Conservation (phyloP, 2,329 filamentous ascomycete genomes). For the Diaporthe amygdali region DNA sequence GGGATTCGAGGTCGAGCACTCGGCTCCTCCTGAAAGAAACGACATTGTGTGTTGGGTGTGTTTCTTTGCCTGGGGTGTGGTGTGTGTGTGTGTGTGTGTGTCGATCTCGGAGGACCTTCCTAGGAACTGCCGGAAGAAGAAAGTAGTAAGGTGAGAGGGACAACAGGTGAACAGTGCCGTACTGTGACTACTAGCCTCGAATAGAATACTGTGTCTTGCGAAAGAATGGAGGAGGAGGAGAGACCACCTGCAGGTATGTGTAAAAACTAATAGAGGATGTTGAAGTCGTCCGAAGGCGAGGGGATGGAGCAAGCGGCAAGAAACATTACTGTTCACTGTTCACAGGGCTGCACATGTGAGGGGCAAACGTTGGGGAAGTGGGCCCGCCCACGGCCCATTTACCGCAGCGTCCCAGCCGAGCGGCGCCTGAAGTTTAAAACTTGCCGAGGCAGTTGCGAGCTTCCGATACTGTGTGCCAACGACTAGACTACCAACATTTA, state of each 20-base stretch:
- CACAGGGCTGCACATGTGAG: not conserved
- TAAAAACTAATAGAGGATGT: not conserved
- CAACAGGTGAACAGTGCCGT: not conserved
- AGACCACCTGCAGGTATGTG: not conserved
- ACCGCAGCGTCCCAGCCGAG: constrained; percentile 15
- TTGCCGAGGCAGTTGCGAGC: constrained; percentile 20
- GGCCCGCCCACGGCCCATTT: not conserved
- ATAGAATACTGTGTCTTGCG: not conserved
- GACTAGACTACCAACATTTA: too few species aligned
- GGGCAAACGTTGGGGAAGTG: constrained; percentile 10
- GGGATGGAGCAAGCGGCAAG: not conserved
- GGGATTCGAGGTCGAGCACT: constrained; percentile 97
- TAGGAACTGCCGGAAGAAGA: not conserved
- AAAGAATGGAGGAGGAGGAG: not conserved
- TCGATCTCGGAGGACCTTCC: not conserved
- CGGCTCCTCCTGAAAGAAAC: constrained; percentile 84
- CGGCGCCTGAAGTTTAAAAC: constrained; percentile 16
- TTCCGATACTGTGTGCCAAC: not conserved
- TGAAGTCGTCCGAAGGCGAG: not conserved
- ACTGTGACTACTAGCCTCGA: not conserved
- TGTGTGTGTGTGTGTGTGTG: not conserved
- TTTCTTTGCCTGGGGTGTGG: not conserved
- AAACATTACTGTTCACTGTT: not conserved
- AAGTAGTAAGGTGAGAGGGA: not conserved
- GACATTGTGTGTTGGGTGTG: constrained; percentile 68